phyloP scores from a whole-genome alignment of 73 alveolate genomes.

The Tetrahymena thermophila region DNA sequence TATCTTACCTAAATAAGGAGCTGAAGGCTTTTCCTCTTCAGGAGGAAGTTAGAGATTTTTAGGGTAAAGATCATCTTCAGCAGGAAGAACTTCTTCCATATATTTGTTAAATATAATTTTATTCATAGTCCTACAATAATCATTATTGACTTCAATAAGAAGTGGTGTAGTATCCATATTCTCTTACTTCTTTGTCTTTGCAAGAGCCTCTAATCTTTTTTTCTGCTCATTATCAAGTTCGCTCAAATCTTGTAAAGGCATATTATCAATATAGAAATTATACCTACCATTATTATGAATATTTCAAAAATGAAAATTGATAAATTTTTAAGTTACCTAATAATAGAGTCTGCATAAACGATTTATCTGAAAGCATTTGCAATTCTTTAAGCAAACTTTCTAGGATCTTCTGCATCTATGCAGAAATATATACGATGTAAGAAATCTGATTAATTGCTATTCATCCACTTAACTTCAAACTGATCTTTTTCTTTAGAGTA shows the following conservation, averaged over 20 bases:
- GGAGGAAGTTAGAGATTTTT: constrained; percentile 55
- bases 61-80: constrained; percentile 43
- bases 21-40: constrained; percentile 14
- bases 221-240: constrained; percentile 74
- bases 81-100: constrained; percentile 44
- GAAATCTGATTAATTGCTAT: constrained; percentile 34
- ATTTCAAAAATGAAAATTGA: not conserved
- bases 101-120: constrained; percentile 90
- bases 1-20: constrained; percentile 37
- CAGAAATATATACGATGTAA: constrained; percentile 52
- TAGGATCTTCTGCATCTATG: constrained; percentile 82
- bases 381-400: constrained; percentile 63
- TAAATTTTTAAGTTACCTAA: not conserved
- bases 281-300: constrained; percentile 10
- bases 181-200: constrained; percentile 41
- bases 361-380: constrained; percentile 57
- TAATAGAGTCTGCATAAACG: constrained; percentile 64
- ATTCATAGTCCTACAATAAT: constrained; percentile 95
- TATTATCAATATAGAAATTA: constrained; percentile 75
- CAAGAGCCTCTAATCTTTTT: constrained; percentile 50
- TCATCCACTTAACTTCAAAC: constrained; percentile 58
- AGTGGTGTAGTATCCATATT: constrained; percentile 57
- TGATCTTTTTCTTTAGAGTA: constrained; percentile 48
- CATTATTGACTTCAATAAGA: constrained; percentile 66
- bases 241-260: constrained; percentile 84